Evolutionary conservation across 208 protist genomes (phyloP), one percentile per base, ranked within the genome.

Genomic region (Acanthamoeba lenticulata): DNA sequence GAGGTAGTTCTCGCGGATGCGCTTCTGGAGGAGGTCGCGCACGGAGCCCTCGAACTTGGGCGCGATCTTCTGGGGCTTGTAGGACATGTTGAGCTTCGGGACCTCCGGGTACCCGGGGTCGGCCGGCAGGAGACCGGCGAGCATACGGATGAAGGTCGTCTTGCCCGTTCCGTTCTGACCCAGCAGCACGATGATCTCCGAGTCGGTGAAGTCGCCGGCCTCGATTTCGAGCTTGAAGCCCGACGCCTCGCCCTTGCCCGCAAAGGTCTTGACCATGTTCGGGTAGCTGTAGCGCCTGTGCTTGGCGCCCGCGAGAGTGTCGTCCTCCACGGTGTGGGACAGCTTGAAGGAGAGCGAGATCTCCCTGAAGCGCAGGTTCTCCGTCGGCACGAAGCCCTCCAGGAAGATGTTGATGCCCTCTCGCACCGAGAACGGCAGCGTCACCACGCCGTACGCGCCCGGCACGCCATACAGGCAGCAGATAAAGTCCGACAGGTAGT

Each of bases 381-480:
- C 99, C 19, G 99, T 99, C 27, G 99, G 99, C 49, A 99, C 98
- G 95, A 99, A 99, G 65, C 99, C 99, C 92, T 98, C 99, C 34
- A 99, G 97, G 97, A 99, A 99, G 93, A 99, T 98, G 97, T 99
- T 99, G 95, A 99, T 99, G 86, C 99, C 99, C 96, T 99, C 99
- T 77, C 99, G 98, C 67, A 99, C 99, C 94, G 97, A 97, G 94
- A 99, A 99, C 60, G 99, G 99, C 97, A 99, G 98, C 36, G 99
- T 99, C 34, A 99, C 99, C 49, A 99, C 99, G 96, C 99, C 99
- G 96, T 99, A 99, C 45, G 99, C 99, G 95, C 99, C 99, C 88
- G 99, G 99, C 93, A 98, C 95, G 86, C 99, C 99, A 96, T 99
- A 99, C 1, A 99, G 97, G 55, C 98, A 97, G 97, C 99, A 99